These are phyloP conservation scores for Xylariaceae sp. DNA, from an alignment of 2,329 filamentous ascomycete genomes.

Conservation along the genomic window DNA sequence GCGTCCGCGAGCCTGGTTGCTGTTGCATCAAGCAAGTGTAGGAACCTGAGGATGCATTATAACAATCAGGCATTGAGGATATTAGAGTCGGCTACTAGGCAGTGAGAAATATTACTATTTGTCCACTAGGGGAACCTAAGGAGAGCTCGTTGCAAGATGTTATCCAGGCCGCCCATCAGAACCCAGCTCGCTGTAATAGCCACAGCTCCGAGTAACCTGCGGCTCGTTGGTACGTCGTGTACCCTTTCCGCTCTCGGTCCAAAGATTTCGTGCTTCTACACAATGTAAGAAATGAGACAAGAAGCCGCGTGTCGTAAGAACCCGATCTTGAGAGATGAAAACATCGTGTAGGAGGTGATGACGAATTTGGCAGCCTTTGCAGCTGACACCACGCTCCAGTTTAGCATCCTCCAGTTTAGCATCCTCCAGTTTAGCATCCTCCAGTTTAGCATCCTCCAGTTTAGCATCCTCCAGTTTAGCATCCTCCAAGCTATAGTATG, in stretches of 20 bases:
- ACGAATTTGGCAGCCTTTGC: slow-evolving; percentile 28
- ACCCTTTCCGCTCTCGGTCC: slow-evolving; percentile 24
- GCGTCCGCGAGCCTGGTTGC: too few relatives aligned
- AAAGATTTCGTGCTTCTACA: slow-evolving; percentile 23
- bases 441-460: too few relatives aligned
- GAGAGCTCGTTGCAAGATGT: slow-evolving; percentile 6
- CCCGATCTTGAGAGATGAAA: slow-evolving; percentile 8
- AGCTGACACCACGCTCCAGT: slow-evolving; percentile 30
- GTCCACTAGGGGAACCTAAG: too few relatives aligned
- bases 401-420: slow-evolving; percentile 25
- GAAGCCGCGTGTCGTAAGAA: slow-evolving; percentile 25
- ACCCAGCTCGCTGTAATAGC: slow-evolving; percentile 15
- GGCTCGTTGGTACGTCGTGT: slow-evolving; percentile 11
- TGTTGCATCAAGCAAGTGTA: too few relatives aligned
- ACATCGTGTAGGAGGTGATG: slow-evolving; percentile 3
- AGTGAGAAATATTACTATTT: too few relatives aligned
- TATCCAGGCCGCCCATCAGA: slow-evolving; percentile 9
- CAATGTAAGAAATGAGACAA: slow-evolving; percentile 29
- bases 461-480: slow-evolving; percentile 28
- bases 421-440: slow-evolving; percentile 23
- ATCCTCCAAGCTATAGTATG: slow-evolving; percentile 26
- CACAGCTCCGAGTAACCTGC: slow-evolving; percentile 14
- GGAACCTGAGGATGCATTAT: too few relatives aligned
- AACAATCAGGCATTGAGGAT: too few relatives aligned
- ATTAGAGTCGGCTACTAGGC: too few relatives aligned